phyloP scores from a whole-genome alignment of 805 yeast genomes.

The Teunomyces stri region DNA sequence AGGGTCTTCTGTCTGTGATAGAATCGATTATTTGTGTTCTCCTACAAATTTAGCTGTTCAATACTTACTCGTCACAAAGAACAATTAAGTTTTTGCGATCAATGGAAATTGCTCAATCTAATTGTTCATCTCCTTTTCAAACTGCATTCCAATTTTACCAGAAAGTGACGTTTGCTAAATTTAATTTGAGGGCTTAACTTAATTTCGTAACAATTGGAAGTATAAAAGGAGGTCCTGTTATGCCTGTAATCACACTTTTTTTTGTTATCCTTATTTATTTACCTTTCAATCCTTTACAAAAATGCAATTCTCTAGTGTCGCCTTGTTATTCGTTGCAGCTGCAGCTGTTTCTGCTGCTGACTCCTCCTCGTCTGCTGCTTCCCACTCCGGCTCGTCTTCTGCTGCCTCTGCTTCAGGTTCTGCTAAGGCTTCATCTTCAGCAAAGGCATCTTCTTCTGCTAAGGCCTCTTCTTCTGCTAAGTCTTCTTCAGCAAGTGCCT shows the following conservation, averaged over 20 bases:
- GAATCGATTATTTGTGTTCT: too few species aligned
- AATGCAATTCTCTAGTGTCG: slow-evolving; percentile 14
- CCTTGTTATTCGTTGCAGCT: slow-evolving; percentile 6
- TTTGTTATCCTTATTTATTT: too few species aligned
- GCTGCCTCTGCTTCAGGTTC: slow-evolving; percentile 12
- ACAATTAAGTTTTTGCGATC: background rate
- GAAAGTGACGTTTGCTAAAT: background rate
- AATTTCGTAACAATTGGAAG: background rate
- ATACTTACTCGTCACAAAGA: too few species aligned
- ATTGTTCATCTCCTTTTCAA: background rate
- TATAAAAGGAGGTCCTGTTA: background rate
- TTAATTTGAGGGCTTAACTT: background rate
- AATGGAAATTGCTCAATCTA: background rate
- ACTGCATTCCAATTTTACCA: background rate
- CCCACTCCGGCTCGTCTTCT: slow-evolving; percentile 6
- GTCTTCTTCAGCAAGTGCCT: slow-evolving; percentile 15
- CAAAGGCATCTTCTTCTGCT: slow-evolving; percentile 15
- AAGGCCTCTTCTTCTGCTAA: slow-evolving; percentile 5
- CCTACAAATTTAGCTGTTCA: too few species aligned
- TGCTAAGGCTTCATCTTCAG: slow-evolving; percentile 15
- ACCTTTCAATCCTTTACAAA: background rate
- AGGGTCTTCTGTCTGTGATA: too few species aligned
- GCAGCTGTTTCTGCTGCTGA: slow-evolving; percentile 10
- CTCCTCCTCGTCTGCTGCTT: slow-evolving; percentile 9
- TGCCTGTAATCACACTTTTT: too few species aligned